Percentiles rank a stretch among this genome's conserved stretches.
Conservation (phyloP, 2,329 filamentous ascomycete species). For the Lecanosticta acicola region DNA sequence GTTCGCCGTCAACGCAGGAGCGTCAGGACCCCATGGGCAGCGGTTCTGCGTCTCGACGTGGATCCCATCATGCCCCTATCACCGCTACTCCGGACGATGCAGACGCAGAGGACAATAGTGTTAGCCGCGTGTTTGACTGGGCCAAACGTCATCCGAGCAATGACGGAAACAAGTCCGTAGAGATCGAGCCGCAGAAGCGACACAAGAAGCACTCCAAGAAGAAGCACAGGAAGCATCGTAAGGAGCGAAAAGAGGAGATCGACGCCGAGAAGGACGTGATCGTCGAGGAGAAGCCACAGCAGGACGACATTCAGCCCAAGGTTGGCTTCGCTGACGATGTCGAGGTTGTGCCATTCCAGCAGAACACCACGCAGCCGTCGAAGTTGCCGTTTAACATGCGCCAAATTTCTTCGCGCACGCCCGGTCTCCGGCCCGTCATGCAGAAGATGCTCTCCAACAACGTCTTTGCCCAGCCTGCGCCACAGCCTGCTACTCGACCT, state of each 20-base stretch:
- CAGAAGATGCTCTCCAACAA: conserved; percentile 65
- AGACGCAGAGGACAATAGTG: conserved; percentile 42
- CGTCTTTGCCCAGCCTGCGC: conserved; percentile 52
- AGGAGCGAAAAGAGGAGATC: conserved; percentile 32
- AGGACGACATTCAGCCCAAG: conserved; percentile 12
- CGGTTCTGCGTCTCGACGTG: conserved; percentile 29
- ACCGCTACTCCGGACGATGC: conserved; percentile 53
- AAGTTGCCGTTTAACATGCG: conserved; percentile 32
- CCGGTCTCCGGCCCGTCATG: conserved; percentile 50
- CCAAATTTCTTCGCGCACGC: conserved; percentile 44
- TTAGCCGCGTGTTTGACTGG: conserved; percentile 19
- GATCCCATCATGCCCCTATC: conserved; percentile 32
- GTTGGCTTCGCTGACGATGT: conserved; percentile 40
- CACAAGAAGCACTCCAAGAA: conserved; percentile 42
- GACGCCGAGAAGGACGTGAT: conserved; percentile 23
- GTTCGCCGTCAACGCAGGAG: conserved; percentile 40
- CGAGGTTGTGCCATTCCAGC: conserved; percentile 18
- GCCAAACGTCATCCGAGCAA: conserved; percentile 25
- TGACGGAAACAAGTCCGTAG: conserved; percentile 13
- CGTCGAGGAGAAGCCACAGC: neutral
- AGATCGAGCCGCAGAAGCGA: conserved; percentile 35
- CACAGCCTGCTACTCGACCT: conserved; percentile 8
- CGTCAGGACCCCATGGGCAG: conserved; percentile 33
- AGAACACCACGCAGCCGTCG: conserved; percentile 11
- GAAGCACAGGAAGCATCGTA: conserved; percentile 44